Base-by-base conservation (phyloP, 2,329 filamentous ascomycete species). In the Peltaster fructicola region DNA sequence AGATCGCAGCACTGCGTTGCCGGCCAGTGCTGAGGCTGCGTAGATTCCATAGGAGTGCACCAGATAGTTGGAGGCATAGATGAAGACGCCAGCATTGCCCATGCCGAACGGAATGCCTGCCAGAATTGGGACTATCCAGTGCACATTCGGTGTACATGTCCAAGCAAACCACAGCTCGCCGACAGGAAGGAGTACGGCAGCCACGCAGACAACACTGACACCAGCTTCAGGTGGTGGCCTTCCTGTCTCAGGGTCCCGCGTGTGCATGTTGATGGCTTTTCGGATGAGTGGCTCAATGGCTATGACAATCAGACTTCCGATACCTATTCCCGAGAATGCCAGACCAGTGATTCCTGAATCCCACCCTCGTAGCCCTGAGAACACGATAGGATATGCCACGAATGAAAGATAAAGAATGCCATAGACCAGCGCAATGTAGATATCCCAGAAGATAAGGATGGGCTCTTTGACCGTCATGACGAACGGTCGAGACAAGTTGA, bases 331-430 rank as follows among this genome's bases (percentile, higher is more conserved):
- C 5, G 73, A 41, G 48, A 90, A 93, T 2, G 80, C 66, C 3
- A 93, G 65, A 1, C 84, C 82, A 0, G 73, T 69, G 17, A 76
- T 51, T 1, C 77, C 73, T 0, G 74, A 59, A 2, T 61, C 61
- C 84, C 82, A 93, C 31, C 79, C 79, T 10, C 84, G 74, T 30
- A 68, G 52, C 19, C 74, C 58, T 7, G 62, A 59, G 51, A 88
- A 92, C 30, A 91, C 75, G 30, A 90, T 75, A 0, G 82, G 82
- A 47, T 90, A 90, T 8, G 79, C 80, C 9, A 90, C 74, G 54
- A 92, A 92, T 51, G 80, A 90, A 15, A 92, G 68, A 43, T 88
- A 88, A 2, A 93, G 59, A 19, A 91, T 81, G 10, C 72, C 78
- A 47, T 92, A 92, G 17, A 91, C 68, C 18, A 91, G 56, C 1